Conservation (phyloP, 331 rosid species). For the Rosa hybrid region DNA sequence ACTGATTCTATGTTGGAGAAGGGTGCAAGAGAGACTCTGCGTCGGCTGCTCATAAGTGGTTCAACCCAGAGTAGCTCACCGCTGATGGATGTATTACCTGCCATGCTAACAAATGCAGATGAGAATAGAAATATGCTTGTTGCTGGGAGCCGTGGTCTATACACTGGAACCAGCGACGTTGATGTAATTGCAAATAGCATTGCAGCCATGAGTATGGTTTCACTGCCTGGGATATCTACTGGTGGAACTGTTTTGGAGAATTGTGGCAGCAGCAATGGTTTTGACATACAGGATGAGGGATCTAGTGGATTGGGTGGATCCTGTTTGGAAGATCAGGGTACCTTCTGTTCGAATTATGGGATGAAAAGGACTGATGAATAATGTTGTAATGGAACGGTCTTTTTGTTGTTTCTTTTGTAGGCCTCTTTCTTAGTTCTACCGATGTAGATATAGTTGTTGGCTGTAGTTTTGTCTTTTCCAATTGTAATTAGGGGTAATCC, state of each 20-base stretch:
- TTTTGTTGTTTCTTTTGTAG: conserved; percentile 20
- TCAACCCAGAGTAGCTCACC: conserved; percentile 71
- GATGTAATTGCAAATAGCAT: conserved; percentile 69
- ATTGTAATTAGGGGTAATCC: conserved; percentile 35
- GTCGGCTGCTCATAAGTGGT: conserved; percentile 75
- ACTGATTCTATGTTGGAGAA: conserved; percentile 78
- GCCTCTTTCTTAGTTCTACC: conserved; percentile 21
- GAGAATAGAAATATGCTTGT: conserved; percentile 58
- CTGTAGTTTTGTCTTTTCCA: conserved; percentile 27
- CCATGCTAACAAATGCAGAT: conserved; percentile 56
- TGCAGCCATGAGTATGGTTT: conserved; percentile 81
- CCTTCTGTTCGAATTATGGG: conserved; percentile 35
- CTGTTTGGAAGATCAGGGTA: conserved; percentile 39
- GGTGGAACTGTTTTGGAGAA: conserved; percentile 29
- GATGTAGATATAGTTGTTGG: conserved; percentile 40
- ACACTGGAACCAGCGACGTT: conserved; percentile 68
- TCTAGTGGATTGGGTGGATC: conserved; percentile 42
- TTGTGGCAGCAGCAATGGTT: conserved; percentile 29
- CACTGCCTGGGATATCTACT: conserved; percentile 65
- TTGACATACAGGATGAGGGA: conserved; percentile 30
- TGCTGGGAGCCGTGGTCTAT: conserved; percentile 86
- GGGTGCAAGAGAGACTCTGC: conserved; percentile 92
- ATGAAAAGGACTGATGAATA: conserved; percentile 28
- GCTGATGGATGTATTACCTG: conserved; percentile 62
- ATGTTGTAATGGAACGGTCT: not conserved